Percentiles rank a stretch among this genome's conserved stretches.
Conservation (phyloP, 805 yeast genomes). For the Suhomyces kilbournensis region DNA sequence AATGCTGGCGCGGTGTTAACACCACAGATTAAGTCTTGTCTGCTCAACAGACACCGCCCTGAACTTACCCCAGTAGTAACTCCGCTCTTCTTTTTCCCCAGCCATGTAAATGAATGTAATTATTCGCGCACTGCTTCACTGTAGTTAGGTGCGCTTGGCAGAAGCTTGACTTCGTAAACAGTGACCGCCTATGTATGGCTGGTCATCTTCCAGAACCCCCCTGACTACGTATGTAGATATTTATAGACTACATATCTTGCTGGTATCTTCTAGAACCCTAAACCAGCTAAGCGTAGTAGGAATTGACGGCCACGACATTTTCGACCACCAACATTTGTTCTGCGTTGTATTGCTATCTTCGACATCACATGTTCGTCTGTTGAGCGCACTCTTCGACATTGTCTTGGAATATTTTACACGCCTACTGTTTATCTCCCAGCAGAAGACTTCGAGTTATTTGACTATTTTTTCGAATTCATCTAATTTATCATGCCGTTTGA, state of each 20-base stretch:
- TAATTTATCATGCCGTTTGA: not conserved
- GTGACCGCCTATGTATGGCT: not conserved
- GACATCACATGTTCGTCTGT: not conserved
- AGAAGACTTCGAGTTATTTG: not conserved
- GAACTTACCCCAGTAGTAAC: not conserved
- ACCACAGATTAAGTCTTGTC: not conserved
- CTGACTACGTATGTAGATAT: not conserved
- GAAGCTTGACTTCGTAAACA: not conserved
- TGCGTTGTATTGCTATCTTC: not conserved
- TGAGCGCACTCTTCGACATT: not conserved
- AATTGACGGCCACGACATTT: not conserved
- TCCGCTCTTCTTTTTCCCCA: not conserved
- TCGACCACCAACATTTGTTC: not conserved
- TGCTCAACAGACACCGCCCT: not conserved
- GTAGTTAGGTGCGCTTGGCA: not conserved
- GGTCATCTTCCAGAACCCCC: not conserved
- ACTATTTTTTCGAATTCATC: too few relatives aligned
- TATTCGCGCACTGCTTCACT: not conserved
- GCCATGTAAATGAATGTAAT: not conserved
- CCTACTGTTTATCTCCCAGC: not conserved
- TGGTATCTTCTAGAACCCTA: not conserved
- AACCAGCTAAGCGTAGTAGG: not conserved
- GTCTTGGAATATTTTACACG: not conserved
- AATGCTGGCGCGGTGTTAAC: too few relatives aligned
- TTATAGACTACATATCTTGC: not conserved